Conservation (phyloP, 257 asterid genomes). For the Solanum tarijense region DNA sequence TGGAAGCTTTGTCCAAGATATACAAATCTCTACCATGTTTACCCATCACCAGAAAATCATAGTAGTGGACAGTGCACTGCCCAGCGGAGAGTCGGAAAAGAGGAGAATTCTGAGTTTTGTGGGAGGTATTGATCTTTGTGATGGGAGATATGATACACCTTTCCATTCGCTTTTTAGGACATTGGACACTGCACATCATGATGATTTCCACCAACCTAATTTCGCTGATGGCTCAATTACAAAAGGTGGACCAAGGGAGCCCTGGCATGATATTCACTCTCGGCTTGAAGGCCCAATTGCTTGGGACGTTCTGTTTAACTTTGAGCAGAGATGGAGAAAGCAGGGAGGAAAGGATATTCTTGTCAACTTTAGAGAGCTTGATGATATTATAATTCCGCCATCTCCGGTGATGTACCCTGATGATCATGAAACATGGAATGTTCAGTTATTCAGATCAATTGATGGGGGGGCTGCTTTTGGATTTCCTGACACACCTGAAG, state of each 20-base stretch:
- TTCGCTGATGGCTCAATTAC: conserved; percentile 45
- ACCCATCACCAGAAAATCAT: conserved; percentile 86
- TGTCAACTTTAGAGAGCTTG: conserved; percentile 56
- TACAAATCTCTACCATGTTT: conserved; percentile 74
- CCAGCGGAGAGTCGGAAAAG: conserved; percentile 25
- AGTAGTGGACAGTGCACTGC: conserved; percentile 58
- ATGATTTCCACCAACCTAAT: conserved; percentile 84
- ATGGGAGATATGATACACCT: conserved; percentile 77
- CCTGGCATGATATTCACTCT: conserved; percentile 89
- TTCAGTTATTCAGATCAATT: conserved; percentile 59
- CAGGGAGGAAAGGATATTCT: conserved; percentile 72
- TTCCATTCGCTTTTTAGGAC: conserved; percentile 83
- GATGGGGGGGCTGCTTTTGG: conserved; percentile 93
- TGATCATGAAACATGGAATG: conserved; percentile 72
- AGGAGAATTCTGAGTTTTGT: conserved; percentile 75
- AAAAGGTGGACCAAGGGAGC: conserved; percentile 85
- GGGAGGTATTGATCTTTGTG: conserved; percentile 82
- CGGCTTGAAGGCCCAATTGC: conserved; percentile 79
- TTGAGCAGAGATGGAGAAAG: conserved; percentile 87
- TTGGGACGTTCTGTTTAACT: conserved; percentile 86
- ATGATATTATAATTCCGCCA: conserved; percentile 47
- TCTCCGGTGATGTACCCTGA: conserved; percentile 67
- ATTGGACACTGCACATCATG: conserved; percentile 71
- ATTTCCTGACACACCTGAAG: conserved; percentile 77
- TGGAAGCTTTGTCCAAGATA: conserved; percentile 58